Conservation (phyloP, 2,329 filamentous ascomycete species). For the Aureobasidium sp. region DNA sequence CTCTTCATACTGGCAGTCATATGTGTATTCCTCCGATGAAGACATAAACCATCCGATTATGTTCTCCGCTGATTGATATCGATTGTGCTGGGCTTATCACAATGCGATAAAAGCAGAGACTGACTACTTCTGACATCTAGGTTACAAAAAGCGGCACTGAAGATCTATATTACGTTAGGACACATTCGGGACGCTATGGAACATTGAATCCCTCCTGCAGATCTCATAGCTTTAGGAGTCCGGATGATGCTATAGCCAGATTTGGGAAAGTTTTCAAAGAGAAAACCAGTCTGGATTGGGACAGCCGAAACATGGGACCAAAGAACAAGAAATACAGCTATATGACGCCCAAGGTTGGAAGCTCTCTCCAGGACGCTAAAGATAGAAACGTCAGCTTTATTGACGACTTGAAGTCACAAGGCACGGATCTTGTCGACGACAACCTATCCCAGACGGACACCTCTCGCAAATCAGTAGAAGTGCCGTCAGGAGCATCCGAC, state of each 20-base stretch:
- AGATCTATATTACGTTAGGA: constrained; percentile 5
- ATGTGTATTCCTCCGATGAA: not conserved
- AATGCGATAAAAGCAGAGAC: not conserved
- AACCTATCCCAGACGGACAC: constrained; percentile 1
- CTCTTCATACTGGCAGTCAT: not conserved
- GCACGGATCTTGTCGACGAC: not conserved
- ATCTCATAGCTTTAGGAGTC: not conserved
- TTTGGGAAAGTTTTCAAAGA: not conserved
- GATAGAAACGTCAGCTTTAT: not conserved
- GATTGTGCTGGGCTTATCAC: not conserved
- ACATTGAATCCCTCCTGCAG: not conserved
- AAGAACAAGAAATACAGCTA: constrained; percentile 4
- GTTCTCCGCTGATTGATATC: not conserved
- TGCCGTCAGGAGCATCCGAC: not conserved
- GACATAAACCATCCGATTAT: not conserved
- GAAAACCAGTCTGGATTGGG: not conserved
- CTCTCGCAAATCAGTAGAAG: not conserved
- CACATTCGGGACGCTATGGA: not conserved
- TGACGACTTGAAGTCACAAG: not conserved
- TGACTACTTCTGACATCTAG: not conserved
- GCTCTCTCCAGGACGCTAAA: not conserved
- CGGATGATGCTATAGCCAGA: constrained; percentile 1
- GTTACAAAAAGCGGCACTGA: not conserved
- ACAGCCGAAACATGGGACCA: not conserved
- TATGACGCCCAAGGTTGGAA: not conserved